Evolutionary conservation across 164 flowering plant genomes (phyloP), one percentile per base, ranked within the genome.

Genomic region (Sedum album): DNA sequence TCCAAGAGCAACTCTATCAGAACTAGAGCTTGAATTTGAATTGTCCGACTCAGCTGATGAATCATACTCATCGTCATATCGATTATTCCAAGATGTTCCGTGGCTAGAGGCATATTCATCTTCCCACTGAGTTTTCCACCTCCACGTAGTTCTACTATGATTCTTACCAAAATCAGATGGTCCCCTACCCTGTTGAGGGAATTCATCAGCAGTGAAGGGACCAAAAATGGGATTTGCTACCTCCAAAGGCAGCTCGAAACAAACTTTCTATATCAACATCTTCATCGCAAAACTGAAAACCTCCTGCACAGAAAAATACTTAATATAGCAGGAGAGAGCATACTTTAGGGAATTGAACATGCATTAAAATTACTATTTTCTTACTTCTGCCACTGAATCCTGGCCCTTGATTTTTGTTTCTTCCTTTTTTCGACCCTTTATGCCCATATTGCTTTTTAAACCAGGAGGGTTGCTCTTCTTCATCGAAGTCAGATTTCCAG

Each of bases 1-100:
- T 31, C 97, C 97, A 66, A 93, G 91, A 66, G 85, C 85, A 23
- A 69, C 69, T 68, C 97, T 77, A 20, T 89, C 81, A 30, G 93
- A 81, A 69, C 78, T 68, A 57, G 72, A 73, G 70, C 79, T 77
- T 33, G 77, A 69, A 23, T 75, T 74, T 20, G 77, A 73, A 55
- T 55, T 55, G 20, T 77, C 76, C 66, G 69, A 69, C 21, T 84
- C 84, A 31, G 77, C 26, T 26, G 80, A 76, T 23, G 81, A 72
- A 13, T 82, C 86, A 73, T 88, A 73, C n/a, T 87, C 87, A 46
- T 86, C 82, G 30, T 82, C 85, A 44, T 14, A 7, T 65, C 73
- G 71, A 63, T 25, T 66, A 60, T 75, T 76, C 82, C 79, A 77
- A 7, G 84, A 81, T 65, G 61, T 73, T 63, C 81, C 70, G 62